Evolutionary conservation across 768 basidiomycete genomes (phyloP).

Genomic region (Boletus huronensis): DNA sequence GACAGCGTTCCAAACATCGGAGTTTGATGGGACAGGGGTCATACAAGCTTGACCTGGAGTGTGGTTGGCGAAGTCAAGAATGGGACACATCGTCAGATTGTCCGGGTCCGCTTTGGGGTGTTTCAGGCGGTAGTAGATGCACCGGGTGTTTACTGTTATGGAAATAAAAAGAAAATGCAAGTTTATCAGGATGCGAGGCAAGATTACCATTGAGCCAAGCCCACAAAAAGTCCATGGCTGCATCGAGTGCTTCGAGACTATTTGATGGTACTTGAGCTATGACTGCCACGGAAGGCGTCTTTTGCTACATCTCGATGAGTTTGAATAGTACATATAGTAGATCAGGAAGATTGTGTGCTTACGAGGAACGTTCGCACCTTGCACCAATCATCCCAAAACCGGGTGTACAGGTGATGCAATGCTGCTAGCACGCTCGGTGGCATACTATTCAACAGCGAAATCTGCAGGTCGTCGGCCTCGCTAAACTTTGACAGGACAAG

Average conservation of each 20-base stretch:
- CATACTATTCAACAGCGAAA: slow-evolving; percentile 39
- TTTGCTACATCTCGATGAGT: slow-evolving; percentile 5
- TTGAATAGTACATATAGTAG: neutral
- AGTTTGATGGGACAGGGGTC: slow-evolving; percentile 37
- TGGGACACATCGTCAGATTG: slow-evolving; percentile 84
- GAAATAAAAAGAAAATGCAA: slow-evolving; percentile 1
- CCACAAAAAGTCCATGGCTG: slow-evolving; percentile 62
- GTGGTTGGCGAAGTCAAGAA: slow-evolving; percentile 92
- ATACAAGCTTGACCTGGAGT: slow-evolving; percentile 40
- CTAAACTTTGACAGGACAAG: slow-evolving; percentile 32
- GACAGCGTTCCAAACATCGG: slow-evolving; percentile 36
- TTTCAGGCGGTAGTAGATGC: slow-evolving; percentile 68
- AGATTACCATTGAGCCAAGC: slow-evolving; percentile 83
- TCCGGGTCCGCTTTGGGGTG: slow-evolving; percentile 50
- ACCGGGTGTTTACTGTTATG: slow-evolving; percentile 82
- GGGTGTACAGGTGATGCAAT: slow-evolving; percentile 40
- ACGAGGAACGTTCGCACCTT: slow-evolving; percentile 52
- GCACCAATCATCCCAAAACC: slow-evolving; percentile 61
- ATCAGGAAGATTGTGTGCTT: slow-evolving; percentile 16
- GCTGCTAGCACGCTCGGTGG: slow-evolving; percentile 45
- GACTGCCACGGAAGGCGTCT: neutral
- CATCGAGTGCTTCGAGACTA: slow-evolving; percentile 4
- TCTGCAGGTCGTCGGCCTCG: slow-evolving; percentile 14
- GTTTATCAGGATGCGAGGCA: slow-evolving; percentile 2
- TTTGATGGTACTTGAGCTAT: neutral